A percentile compares a stretch with the other conserved stretches of the same genome.
Evolutionary conservation across 2,329 filamentous ascomycete species (phyloP).

Genomic region (Biscogniauxia marginata): DNA sequence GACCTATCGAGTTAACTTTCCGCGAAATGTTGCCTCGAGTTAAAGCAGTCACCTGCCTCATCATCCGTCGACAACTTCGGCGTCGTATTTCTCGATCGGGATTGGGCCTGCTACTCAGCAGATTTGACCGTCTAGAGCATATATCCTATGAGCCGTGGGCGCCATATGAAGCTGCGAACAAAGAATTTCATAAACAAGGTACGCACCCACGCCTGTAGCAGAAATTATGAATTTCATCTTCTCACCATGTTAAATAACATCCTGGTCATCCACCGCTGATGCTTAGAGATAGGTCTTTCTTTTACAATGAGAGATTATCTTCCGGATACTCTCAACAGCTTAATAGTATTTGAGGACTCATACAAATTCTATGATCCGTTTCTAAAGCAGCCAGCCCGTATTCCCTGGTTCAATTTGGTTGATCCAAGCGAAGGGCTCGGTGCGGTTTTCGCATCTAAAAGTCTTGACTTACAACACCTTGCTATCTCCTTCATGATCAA

Average conservation of each 20-base stretch:
- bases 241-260: background rate
- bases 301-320: constrained; percentile 16
- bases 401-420: constrained; percentile 6
- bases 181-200: constrained; percentile 18
- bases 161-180: too few species aligned
- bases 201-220: constrained; percentile 24
- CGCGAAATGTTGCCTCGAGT: constrained; percentile 23
- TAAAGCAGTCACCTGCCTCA: constrained; percentile 29
- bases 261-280: constrained; percentile 5
- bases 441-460: constrained; percentile 26
- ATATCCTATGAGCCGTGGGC: constrained; percentile 36
- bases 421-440: constrained; percentile 10
- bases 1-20: constrained; percentile 6
- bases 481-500: constrained; percentile 30
- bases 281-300: constrained; percentile 6
- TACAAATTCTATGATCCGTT: constrained; percentile 17
- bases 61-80: constrained; percentile 36
- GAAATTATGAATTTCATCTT: constrained; percentile 4
- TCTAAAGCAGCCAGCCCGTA: background rate
- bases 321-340: constrained; percentile 24
- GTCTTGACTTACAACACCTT: constrained; percentile 28
- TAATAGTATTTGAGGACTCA: constrained; percentile 31
- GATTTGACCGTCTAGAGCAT: constrained; percentile 28
- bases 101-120: constrained; percentile 22
- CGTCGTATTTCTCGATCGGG: constrained; percentile 18